phyloP scores from a whole-genome alignment of 1,284 basidiomycete species.

The Cryptococcus floricola region DNA sequence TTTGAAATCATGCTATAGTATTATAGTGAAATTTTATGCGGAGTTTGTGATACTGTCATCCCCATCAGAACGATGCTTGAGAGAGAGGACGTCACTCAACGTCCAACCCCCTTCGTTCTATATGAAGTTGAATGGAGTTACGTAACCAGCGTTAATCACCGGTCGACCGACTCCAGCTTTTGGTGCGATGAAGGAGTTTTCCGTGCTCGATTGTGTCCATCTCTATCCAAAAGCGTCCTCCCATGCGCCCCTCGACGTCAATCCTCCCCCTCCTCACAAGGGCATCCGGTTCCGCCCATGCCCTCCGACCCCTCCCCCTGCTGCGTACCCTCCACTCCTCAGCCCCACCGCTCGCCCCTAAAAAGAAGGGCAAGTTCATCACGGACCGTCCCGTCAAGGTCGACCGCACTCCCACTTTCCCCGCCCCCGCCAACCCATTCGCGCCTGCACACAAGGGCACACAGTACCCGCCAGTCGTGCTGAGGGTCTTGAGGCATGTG shows the following conservation, averaged over 20 bases:
- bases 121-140: no score
- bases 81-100: no score
- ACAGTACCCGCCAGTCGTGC: conserved; percentile 35
- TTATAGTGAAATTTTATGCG: no score
- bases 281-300: not conserved
- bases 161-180: no score
- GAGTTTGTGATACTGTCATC: no score
- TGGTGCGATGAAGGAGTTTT: no score
- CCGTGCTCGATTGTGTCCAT: no score
- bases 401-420: conserved; percentile 33
- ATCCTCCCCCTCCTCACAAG: conserved; percentile 1
- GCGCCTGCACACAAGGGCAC: conserved; percentile 13
- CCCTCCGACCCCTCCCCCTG: not conserved
- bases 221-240: not conserved
- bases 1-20: not conserved
- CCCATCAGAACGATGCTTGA: no score
- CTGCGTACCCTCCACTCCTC: conserved; percentile 1
- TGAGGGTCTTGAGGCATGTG: conserved; percentile 38
- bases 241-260: conserved; percentile 7
- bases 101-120: no score
- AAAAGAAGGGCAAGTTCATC: conserved; percentile 9
- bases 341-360: conserved; percentile 1
- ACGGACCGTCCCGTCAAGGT: conserved; percentile 15
- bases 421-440: conserved; percentile 40
- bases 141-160: no score